A percentile compares a stretch with the other conserved stretches of the same genome.
Evolutionary conservation across 2,329 filamentous ascomycete genomes (phyloP).

Genomic region (Microdochium bolleyi): DNA sequence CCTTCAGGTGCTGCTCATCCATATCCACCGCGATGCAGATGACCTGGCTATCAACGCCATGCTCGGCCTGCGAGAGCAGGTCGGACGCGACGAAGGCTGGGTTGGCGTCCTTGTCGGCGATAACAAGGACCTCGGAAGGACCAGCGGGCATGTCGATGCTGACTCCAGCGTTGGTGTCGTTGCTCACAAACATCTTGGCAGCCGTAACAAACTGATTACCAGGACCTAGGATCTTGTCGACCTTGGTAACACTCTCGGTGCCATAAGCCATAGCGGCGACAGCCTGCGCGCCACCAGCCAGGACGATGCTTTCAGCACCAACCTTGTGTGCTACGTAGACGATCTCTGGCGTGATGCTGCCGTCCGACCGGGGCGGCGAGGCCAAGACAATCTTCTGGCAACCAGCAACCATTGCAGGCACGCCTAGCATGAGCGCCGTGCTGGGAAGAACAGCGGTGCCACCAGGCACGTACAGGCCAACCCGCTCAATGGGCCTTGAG

Average conservation of each 20-base stretch:
- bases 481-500: slow-evolving; percentile 82
- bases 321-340: slow-evolving; percentile 97
- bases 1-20: slow-evolving; percentile 60
- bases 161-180: slow-evolving; percentile 91
- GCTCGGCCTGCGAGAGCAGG: slow-evolving; percentile 89
- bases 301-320: slow-evolving; percentile 88
- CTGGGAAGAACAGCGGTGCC: slow-evolving; percentile 96
- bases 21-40: slow-evolving; percentile 82
- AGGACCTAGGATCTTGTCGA: slow-evolving; percentile 96
- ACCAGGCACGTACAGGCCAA: slow-evolving; percentile 93
- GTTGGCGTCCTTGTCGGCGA: slow-evolving; percentile 81
- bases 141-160: slow-evolving; percentile 98
- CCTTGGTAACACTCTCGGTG: slow-evolving; percentile 87
- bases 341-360: slow-evolving; percentile 89
- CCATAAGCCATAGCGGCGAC: slow-evolving; percentile 96
- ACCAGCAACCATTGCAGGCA: slow-evolving; percentile 94
- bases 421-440: slow-evolving; percentile 95
- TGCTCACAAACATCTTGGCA: slow-evolving; percentile 96
- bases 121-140: slow-evolving; percentile 91
- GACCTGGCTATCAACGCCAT: slow-evolving; percentile 93
- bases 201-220: slow-evolving; percentile 98
- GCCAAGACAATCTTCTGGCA: slow-evolving; percentile 93
- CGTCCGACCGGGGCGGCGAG: slow-evolving; percentile 82
- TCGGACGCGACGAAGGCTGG: slow-evolving; percentile 95
- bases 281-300: slow-evolving; percentile 92